These are phyloP conservation scores for Phanerodontia chrysosporium DNA, from an alignment of 768 basidiomycete species.

Conservation along the genomic window DNA sequence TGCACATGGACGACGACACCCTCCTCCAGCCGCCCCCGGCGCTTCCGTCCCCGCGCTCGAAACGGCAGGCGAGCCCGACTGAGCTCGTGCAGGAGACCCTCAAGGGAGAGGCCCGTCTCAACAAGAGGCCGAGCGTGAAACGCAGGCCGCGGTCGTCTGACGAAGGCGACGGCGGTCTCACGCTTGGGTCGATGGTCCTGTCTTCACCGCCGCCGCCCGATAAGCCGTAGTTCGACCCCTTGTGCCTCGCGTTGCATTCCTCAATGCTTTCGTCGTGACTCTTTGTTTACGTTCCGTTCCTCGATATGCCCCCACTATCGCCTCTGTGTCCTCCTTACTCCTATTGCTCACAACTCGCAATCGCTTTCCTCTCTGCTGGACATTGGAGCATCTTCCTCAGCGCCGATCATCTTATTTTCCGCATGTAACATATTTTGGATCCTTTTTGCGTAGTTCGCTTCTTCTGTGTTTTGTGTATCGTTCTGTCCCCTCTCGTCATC, in stretches of 20 bases:
- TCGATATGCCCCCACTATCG: neutral
- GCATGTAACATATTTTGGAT: neutral
- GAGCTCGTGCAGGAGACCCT: conserved; percentile 61
- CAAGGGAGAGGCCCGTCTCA: conserved; percentile 48
- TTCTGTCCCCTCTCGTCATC: neutral
- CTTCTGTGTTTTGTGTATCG: neutral
- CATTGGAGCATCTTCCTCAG: neutral
- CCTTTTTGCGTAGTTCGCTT: neutral
- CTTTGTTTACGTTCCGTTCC: too few relatives aligned
- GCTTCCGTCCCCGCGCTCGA: conserved; percentile 35
- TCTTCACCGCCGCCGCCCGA: neutral
- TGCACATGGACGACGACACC: conserved; percentile 10
- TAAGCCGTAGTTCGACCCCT: neutral
- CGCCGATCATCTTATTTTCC: neutral
- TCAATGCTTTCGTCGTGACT: neutral
- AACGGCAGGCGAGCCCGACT: conserved; percentile 69
- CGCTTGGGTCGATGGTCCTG: neutral
- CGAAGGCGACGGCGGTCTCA: conserved; percentile 11
- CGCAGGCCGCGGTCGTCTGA: conserved; percentile 31
- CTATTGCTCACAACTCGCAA: too few relatives aligned
- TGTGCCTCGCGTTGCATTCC: neutral
- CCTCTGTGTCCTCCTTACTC: too few relatives aligned
- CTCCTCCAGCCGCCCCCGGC: conserved; percentile 3
- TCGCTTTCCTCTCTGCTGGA: neutral
- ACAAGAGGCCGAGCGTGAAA: conserved; percentile 69